A percentile compares a stretch with the other conserved stretches of the same genome.
These are phyloP conservation scores for Sergeia podlipaevii DNA, from an alignment of 208 protist genomes.

Conservation along the genomic window DNA sequence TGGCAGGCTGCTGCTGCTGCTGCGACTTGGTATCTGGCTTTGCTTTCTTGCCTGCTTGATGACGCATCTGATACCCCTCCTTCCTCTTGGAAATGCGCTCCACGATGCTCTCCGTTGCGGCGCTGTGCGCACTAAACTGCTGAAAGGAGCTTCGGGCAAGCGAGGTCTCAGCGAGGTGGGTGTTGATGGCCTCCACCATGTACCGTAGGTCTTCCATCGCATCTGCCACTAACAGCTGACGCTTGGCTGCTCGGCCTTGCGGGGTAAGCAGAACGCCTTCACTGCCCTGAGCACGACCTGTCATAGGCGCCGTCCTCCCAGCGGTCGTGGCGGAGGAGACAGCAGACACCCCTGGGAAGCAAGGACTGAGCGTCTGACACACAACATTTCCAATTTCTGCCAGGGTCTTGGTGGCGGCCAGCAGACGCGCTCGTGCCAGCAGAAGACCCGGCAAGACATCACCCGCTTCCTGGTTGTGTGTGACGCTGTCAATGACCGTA, in stretches of 20 bases:
- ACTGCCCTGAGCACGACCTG: not conserved
- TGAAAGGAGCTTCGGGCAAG: constrained; percentile 18
- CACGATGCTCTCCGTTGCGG: constrained; percentile 44
- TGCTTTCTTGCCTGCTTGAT: constrained; percentile 4
- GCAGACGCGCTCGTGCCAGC: constrained; percentile 10
- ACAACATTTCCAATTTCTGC: constrained; percentile 25
- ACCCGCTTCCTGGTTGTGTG: constrained; percentile 5
- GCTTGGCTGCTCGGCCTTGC: constrained; percentile 33
- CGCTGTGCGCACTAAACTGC: constrained; percentile 10
- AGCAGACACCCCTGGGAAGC: no score
- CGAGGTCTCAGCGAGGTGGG: constrained; percentile 51
- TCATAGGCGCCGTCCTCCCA: not conserved
- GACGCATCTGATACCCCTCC: constrained; percentile 42
- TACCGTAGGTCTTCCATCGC: constrained; percentile 48
- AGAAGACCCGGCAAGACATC: constrained; percentile 39
- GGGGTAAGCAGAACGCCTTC: constrained; percentile 7
- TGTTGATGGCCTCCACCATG: constrained; percentile 77
- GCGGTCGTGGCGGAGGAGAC: no score
- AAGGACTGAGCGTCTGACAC: constrained; percentile 22
- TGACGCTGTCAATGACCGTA: constrained; percentile 33
- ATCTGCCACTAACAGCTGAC: constrained; percentile 52
- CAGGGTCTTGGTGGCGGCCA: constrained; percentile 13
- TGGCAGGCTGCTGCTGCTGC: constrained; percentile 1
- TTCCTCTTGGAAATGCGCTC: constrained; percentile 65
- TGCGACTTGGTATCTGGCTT: not conserved